Evolutionary conservation across 768 basidiomycete genomes (phyloP), one percentile per base, ranked within the genome.

Genomic region (Terana coerulea): DNA sequence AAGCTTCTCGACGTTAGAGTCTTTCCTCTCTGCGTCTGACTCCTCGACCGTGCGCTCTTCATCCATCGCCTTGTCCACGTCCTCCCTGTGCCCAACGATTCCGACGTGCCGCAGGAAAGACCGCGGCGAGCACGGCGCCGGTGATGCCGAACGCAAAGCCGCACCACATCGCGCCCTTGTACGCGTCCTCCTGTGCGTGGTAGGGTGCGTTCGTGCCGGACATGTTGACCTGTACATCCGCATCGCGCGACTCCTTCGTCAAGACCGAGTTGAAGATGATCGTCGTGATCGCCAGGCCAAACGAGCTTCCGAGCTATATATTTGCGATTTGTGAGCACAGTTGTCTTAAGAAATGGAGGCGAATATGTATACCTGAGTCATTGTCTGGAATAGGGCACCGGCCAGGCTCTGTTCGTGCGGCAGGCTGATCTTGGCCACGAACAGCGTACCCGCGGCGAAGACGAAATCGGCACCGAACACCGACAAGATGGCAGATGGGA

Each of bases 381-480:
- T 81, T 0, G 89, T 89, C 61, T 87, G 85, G 66, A 91, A 90
- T 17, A 90, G 52, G 10, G 81, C 89, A 2, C 86, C 88, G 5
- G 83, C 81, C 3, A 91, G 72, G 65, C 81, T 84, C 65, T 91
- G 89, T 58, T 91, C 89, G 49, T 85, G 74, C 3, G 80, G 81
- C 1, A 75, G 64, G 1, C 80, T 75, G 9, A 85, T 73, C 59
- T 83, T 85, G 3, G 88, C 84, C 36, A 89, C 78, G 58, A 86
- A 91, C 14, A 91, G 68, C 5, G 85, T 86, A 2, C 89, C 90
- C 0, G 81, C 69, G 0, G 89, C 71, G 59, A 81, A 91, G 2
- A 87, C 80, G 55, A 91, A 88, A 60, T 91, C 90, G 1, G 81
- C 87, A 17, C 90, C 90, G 41, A 88, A 75, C 12, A 90, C 88